Base-by-base conservation (phyloP, 2,329 filamentous ascomycete genomes). In the Didymella arachidicola region DNA sequence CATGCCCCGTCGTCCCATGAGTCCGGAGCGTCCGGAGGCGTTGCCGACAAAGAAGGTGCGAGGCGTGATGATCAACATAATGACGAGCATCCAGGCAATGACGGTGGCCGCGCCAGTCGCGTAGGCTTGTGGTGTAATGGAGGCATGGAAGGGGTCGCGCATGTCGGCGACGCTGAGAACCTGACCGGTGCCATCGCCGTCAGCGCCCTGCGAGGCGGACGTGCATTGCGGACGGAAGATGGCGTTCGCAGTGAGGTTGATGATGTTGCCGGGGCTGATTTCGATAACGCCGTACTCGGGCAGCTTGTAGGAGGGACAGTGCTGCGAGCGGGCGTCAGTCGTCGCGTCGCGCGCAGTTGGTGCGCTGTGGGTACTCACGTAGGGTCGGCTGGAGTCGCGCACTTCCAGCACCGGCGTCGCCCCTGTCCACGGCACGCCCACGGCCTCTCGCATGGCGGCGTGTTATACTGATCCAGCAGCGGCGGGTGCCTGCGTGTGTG, bases 11-110 rank as follows among this genome's bases (percentile, higher is more conserved):
- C 90, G 84, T 42, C 91, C 90, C 47, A 96, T 82, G 58, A 95
- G 89, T 43, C 94, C 91, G 46, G 91, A 87, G 27, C 82, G 80
- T 34, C 83, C 81, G 8, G 83, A 82, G 4, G 83, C 79, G 22
- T 92, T 92, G 53, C 92, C 92, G 58, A 96, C 88, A 62, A 96
- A 88, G 75, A 95, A 97, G 3, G 95, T 97, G 50, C 94, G 88
- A n/a, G 94, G 94, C 0, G 93, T 96, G 69, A 97, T 93, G 72
- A 97, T 87, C 36, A 98, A 87, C 85, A 97, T 96, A 63, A 97
- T 91, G 67, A 97, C 89, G 45, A 98, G 86, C 74, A 96, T 90
- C 79, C 96, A 98, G 47, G 93, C 90, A 48, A 96, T 89, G 54
- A 97, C 90, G 0, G 93, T 98, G 18, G 92, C 92, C 16, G 93